Evolutionary conservation across 768 basidiomycete species (phyloP).

Genomic region (Steccherinum ochraceum): DNA sequence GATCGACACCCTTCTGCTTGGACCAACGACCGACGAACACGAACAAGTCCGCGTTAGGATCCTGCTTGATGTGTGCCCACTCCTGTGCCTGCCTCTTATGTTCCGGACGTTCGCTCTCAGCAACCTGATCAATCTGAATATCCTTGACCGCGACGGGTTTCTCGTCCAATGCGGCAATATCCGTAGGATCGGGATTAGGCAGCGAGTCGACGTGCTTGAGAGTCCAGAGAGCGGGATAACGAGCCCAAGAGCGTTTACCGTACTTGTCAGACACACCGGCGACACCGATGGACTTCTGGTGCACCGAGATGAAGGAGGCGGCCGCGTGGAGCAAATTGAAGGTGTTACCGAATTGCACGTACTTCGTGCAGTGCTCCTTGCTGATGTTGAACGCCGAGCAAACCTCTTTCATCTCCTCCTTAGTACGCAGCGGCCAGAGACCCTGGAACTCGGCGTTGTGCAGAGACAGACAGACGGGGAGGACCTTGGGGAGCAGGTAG

Average conservation of each 20-base stretch:
- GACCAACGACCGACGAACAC: slow-evolving; percentile 98
- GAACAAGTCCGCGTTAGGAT: slow-evolving; percentile 84
- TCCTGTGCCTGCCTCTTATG: slow-evolving; percentile 89
- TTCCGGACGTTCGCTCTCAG: slow-evolving; percentile 88
- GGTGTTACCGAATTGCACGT: slow-evolving; percentile 96
- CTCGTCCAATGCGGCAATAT: slow-evolving; percentile 89
- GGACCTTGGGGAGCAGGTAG: slow-evolving; percentile 86
- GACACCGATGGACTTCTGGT: slow-evolving; percentile 91
- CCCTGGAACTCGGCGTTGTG: slow-evolving; percentile 99
- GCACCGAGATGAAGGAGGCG: slow-evolving; percentile 85
- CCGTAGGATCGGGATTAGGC: slow-evolving; percentile 91
- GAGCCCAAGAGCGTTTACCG: slow-evolving; percentile 94
- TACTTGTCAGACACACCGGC: slow-evolving; percentile 98
- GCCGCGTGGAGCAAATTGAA: slow-evolving; percentile 94
- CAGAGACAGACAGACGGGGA: slow-evolving; percentile 85
- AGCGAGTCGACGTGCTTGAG: slow-evolving; percentile 92
- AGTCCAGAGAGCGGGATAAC: slow-evolving; percentile 95
- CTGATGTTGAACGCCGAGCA: slow-evolving; percentile 97
- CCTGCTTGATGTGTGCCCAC: slow-evolving; percentile 92
- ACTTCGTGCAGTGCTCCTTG: slow-evolving; percentile 94
- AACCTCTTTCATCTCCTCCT: slow-evolving; percentile 98
- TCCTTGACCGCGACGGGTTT: slow-evolving; percentile 64
- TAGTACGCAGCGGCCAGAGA: slow-evolving; percentile 92
- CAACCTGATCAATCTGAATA: slow-evolving; percentile 69
- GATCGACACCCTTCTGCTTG: slow-evolving; percentile 96